Evolutionary conservation across 2,329 filamentous ascomycete species (phyloP).

Genomic region (Bipolaris zeicola): DNA sequence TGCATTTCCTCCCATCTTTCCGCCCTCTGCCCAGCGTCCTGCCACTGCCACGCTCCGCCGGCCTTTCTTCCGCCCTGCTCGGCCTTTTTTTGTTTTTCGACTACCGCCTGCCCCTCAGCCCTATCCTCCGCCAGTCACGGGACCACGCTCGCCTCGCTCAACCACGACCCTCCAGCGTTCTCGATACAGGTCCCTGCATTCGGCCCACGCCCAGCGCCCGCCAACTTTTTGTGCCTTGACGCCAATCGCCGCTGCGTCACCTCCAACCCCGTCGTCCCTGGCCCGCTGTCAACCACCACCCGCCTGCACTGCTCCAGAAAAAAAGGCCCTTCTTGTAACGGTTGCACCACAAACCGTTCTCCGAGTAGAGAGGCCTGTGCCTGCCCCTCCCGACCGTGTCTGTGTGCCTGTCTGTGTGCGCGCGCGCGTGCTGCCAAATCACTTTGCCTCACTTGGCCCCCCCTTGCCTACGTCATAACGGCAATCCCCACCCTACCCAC

Average conservation of each 20-base stretch:
- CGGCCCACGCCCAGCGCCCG: background rate
- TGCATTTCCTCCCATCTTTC: background rate
- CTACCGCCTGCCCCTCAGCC: conserved; percentile 1
- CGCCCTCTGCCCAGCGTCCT: background rate
- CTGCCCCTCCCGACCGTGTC: conserved; percentile 6
- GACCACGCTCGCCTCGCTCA: background rate
- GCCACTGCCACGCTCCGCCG: conserved; percentile 6
- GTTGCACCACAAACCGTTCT: background rate
- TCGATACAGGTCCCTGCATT: conserved; percentile 10
- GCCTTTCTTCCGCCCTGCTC: background rate
- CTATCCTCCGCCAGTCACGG: conserved; percentile 10
- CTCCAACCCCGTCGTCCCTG: background rate
- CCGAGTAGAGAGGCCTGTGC: conserved; percentile 4
- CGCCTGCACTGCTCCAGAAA: background rate
- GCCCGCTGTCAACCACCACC: background rate
- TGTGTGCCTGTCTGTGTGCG: conserved; percentile 3
- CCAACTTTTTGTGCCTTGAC: conserved; percentile 1
- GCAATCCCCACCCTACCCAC: conserved; percentile 16
- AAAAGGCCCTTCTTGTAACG: conserved; percentile 2
- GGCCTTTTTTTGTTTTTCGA: background rate
- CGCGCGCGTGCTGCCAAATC: conserved; percentile 2
- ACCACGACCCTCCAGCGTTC: background rate
- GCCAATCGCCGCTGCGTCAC: background rate
- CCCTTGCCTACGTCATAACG: conserved; percentile 13
- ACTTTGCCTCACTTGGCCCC: conserved; percentile 9